Evolutionary conservation across 2,329 filamentous ascomycete genomes (phyloP), one percentile per base, ranked within the genome.

Genomic region (Exophiala viscosa): DNA sequence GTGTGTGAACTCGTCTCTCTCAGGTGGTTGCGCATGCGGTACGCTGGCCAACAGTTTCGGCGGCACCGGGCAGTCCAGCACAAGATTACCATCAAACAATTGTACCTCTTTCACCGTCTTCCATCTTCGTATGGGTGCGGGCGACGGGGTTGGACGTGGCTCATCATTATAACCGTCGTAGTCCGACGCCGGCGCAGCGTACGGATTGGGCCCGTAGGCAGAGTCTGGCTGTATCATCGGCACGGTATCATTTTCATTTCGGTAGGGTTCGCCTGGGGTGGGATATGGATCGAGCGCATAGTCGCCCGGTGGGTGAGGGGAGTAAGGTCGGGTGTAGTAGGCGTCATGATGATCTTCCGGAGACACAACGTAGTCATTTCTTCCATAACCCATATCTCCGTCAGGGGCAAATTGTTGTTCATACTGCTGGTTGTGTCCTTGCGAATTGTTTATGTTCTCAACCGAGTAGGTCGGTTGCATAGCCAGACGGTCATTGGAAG

Each of bases 81-180:
- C 91, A 64, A 99, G 81, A 72, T 99, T 99, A 59, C 93, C 93
- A 61, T 95, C 87, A 77, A 96, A 99, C 48, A 99, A 74, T 64
- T 95, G 85, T n/a, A 99, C 92, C 75, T 96, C 90, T 73, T 97
- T 99, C 44, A 99, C 92, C 0, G 93, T 99, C 78, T 97, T 99
- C 88, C 90, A 97, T 68, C 93, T 82, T 69, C 88, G 86, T 61
- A 97, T 84, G 2, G 76, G 81, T 58, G 75, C 80, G 50, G 77
- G 81, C 60, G 76, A 77, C 15, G 79, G 76, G 1, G 60, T 58
- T n/a, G 55, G 54, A 18, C 41, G 55, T 55, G 74, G 74, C 65
- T 70, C 46, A 64, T 58, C 58, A 40, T 62, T 58, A 45, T 66
- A 63, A 31, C 60, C 64, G 39, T 62, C 60, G 47, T 58, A 60